phyloP scores from a whole-genome alignment of 202 grass and related monocot species.

The Tripidium arundinaceum region DNA sequence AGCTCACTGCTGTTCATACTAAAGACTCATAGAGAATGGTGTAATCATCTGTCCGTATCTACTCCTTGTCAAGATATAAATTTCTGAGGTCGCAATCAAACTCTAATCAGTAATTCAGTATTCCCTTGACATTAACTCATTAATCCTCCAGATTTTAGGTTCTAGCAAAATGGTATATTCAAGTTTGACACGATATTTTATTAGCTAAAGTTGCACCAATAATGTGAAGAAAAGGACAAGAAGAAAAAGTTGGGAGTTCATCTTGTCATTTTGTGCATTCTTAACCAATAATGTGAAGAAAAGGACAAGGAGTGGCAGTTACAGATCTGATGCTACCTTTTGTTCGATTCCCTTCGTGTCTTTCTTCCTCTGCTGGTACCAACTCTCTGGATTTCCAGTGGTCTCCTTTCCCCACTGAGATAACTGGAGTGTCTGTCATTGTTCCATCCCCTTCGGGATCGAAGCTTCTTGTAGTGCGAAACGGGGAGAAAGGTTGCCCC shows the following conservation, averaged over 20 bases:
- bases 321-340: slow-evolving; percentile 15
- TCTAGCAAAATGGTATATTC: not conserved
- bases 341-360: slow-evolving; percentile 21
- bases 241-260: not conserved
- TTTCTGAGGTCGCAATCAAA: not conserved
- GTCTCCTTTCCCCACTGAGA: slow-evolving; percentile 89
- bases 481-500: slow-evolving; percentile 58
- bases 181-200: slow-evolving; percentile 1
- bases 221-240: slow-evolving; percentile 4
- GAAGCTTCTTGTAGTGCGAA: slow-evolving; percentile 71
- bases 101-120: not conserved
- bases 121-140: not conserved
- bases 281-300: too few relatives aligned
- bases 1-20: not conserved
- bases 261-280: slow-evolving; percentile 11
- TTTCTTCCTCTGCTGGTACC: slow-evolving; percentile 14
- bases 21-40: not conserved
- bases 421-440: slow-evolving; percentile 48
- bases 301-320: not conserved
- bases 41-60: not conserved
- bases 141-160: not conserved
- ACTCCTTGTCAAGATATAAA: not conserved
- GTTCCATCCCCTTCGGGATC: slow-evolving; percentile 65
- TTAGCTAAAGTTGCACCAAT: not conserved
- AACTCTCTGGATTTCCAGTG: slow-evolving; percentile 51